Evolutionary conservation across 306 rosid genomes (phyloP), one percentile per base, ranked within the genome.

Genomic region (Sicyos baderoa): DNA sequence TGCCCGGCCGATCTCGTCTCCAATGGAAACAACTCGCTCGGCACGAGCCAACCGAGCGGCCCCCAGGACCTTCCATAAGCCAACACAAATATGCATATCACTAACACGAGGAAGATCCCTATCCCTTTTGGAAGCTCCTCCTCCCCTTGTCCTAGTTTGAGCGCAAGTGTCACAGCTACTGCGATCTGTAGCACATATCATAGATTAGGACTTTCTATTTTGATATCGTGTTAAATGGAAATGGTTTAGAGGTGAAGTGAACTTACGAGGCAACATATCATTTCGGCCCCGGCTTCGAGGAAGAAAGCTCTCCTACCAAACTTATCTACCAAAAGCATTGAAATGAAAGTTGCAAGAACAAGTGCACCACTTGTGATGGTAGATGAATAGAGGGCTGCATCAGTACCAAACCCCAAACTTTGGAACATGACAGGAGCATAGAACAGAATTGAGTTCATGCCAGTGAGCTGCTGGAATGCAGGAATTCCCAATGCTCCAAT

Each of bases 1-100:
- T 88, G 99, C n/a, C 97, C 99, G 3, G 97, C 83, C 5, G 99
- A 88, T 74, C 99, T 86, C 40, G 87, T 87, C 81, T 94, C 99
- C 72, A 94, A 75, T 21, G 99, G 97, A 56, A 94, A 94, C 4
- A 94, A 75, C 85, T 94, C 99, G 77, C 97, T 90, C 0, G 99
- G 96, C 71, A 94, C 99, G 70, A 94, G 75, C 99, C 99, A 94
- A 16, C 91, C 97, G 23, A 94, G 57, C 9, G 99, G 99, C 54
- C 97, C 97, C 99, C 96, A 94, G 3, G 99, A 88, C 82, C 99
- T 88, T 75, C 99, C 99, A 72, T 90, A 94, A 45, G 92, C 96
- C 86, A 94, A 79, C 19, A 94, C 99, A n/a, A 90, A 94, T 27
- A 86, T 15, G 78, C 85, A 90, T 2, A 94, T 86, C 77, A 83